phyloP scores from a whole-genome alignment of 169 alveolate species.

The Cryptosporidium sp. region DNA sequence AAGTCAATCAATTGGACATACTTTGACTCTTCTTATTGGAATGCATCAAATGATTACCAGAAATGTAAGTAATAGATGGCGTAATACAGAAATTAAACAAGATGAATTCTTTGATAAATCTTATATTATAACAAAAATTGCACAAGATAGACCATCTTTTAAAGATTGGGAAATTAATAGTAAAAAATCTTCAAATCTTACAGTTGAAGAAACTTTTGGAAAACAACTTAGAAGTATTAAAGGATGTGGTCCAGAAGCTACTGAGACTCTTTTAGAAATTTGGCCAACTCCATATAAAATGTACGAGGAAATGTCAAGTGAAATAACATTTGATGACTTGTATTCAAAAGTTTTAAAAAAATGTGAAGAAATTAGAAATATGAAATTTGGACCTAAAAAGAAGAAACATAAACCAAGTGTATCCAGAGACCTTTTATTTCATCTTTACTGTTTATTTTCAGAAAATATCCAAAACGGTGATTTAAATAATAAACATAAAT shows the following conservation, averaged over 20 bases:
- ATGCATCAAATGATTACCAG: slow-evolving; percentile 73
- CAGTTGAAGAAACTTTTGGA: slow-evolving; percentile 86
- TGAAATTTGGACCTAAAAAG: slow-evolving; percentile 9
- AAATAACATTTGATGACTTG: background rate
- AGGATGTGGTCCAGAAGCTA: slow-evolving; percentile 85
- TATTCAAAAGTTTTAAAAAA: slow-evolving; percentile 9
- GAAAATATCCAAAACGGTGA: slow-evolving; percentile 20
- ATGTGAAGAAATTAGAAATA: slow-evolving; percentile 4
- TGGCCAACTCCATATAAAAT: slow-evolving; percentile 88
- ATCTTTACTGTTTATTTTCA: slow-evolving; percentile 15
- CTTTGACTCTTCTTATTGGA: slow-evolving; percentile 79
- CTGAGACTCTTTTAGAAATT: slow-evolving; percentile 81
- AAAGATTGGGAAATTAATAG: slow-evolving; percentile 84
- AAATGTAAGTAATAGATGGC: slow-evolving; percentile 34
- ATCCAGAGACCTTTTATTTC: slow-evolving; percentile 33
- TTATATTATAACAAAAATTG: slow-evolving; percentile 35
- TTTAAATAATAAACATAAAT: background rate
- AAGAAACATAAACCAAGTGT: slow-evolving; percentile 11
- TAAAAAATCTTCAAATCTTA: slow-evolving; percentile 82
- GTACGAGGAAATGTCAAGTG: slow-evolving; percentile 54
- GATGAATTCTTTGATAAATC: slow-evolving; percentile 26
- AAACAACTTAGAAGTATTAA: slow-evolving; percentile 84
- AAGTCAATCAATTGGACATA: slow-evolving; percentile 80
- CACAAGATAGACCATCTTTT: slow-evolving; percentile 75
- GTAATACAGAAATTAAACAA: slow-evolving; percentile 27